Conservation (phyloP, 202 grass and related monocot genomes). For the Elaeis oleifera region DNA sequence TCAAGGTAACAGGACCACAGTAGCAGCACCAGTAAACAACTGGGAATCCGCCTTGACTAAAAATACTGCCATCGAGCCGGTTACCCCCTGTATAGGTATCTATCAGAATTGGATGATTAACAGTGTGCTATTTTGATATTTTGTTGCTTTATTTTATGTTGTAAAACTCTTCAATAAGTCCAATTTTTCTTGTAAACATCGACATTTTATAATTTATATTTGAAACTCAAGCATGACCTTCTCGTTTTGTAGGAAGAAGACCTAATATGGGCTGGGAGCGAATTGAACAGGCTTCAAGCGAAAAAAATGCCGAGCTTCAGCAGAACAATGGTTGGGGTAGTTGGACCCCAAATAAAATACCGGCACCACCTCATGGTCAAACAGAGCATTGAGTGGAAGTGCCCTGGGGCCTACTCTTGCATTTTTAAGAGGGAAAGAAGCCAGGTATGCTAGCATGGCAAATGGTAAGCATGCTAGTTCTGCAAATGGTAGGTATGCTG, state of each 20-base stretch:
- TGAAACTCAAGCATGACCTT: no score
- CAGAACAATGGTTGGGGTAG: slow-evolving; percentile 49
- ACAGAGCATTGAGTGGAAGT: slow-evolving; percentile 53
- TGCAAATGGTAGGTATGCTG: no score
- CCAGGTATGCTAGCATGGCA: no score
- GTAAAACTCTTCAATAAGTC: no score
- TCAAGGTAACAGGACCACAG: slow-evolving; percentile 15
- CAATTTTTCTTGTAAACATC: no score
- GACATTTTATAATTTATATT: no score
- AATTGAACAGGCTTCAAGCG: slow-evolving; percentile 17
- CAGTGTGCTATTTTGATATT: not conserved
- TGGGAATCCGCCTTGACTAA: slow-evolving; percentile 13
- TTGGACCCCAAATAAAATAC: slow-evolving; percentile 40
- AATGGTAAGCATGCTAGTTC: no score
- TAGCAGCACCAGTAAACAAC: slow-evolving; percentile 2
- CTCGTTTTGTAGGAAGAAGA: slow-evolving; percentile 21
- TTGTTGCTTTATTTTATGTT: slow-evolving; percentile 2
- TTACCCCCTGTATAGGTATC: slow-evolving; percentile 6
- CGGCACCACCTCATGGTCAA: slow-evolving; percentile 62
- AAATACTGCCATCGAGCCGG: slow-evolving; percentile 24
- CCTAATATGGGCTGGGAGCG: slow-evolving; percentile 33
- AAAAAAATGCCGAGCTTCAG: slow-evolving; percentile 29
- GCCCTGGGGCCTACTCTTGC: slow-evolving; percentile 49
- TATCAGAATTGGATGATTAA: no score
- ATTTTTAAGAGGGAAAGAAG: no score